Conservation (phyloP, 306 rosid genomes). For the Psophocarpus tetragonolobus region DNA sequence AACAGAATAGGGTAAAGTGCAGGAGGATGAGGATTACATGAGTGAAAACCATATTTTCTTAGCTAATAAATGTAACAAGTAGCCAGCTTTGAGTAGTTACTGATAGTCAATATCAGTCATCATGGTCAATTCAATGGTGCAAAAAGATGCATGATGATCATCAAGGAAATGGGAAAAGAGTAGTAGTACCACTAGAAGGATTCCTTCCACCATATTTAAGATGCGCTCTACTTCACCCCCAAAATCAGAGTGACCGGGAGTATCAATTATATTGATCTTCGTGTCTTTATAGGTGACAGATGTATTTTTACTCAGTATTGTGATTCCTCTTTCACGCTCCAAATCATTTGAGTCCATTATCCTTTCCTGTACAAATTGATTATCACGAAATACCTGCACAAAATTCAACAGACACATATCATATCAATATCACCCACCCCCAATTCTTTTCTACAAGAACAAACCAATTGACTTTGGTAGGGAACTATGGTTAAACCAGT, state of each 20-base stretch:
- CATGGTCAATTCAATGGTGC: conserved; percentile 17
- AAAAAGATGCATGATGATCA: conserved; percentile 23
- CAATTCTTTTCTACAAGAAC: conserved; percentile 15
- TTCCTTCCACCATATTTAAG: conserved; percentile 99
- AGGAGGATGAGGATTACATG: background rate
- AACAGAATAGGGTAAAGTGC: background rate
- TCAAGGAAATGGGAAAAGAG: conserved; percentile 20
- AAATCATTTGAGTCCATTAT: conserved; percentile 98
- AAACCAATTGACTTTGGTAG: background rate
- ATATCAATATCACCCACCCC: conserved; percentile 20
- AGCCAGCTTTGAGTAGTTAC: conserved; percentile 20
- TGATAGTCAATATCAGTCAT: background rate
- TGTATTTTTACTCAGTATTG: conserved; percentile 93
- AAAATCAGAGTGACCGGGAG: conserved; percentile 99
- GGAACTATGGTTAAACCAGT: background rate
- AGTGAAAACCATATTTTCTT: conserved; percentile 9
- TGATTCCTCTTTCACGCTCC: conserved; percentile 98
- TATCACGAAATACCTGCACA: conserved; percentile 91
- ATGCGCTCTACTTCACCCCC: conserved; percentile 99
- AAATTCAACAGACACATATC: conserved; percentile 27
- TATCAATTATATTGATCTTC: conserved; percentile 91
- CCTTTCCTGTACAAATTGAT: conserved; percentile 91
- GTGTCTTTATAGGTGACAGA: conserved; percentile 84
- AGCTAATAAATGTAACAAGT: conserved; percentile 23
- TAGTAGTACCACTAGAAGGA: conserved; percentile 85